Evolutionary conservation across 805 yeast genomes (phyloP).

Genomic region (Ogataea pilisensis): DNA sequence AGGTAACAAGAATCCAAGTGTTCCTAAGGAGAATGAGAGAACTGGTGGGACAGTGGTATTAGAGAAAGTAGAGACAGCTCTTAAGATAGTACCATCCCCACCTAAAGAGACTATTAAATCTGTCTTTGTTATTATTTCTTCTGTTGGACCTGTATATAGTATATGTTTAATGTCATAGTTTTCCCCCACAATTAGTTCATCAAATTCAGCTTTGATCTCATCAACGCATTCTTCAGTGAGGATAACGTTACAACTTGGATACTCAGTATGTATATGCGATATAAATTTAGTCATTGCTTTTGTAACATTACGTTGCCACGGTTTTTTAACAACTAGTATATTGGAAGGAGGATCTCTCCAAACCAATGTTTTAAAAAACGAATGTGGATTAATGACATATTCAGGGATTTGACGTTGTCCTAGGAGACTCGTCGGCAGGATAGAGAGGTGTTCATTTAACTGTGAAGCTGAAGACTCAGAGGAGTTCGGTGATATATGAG

Average conservation of each 20-base stretch:
- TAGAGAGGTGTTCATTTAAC: conserved; percentile 2
- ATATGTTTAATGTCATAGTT: conserved; percentile 22
- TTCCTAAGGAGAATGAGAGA: conserved; percentile 82
- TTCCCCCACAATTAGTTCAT: neutral
- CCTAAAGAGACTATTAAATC: conserved; percentile 85
- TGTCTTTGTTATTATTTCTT: conserved; percentile 58
- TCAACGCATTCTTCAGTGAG: conserved; percentile 70
- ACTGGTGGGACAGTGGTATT: conserved; percentile 81
- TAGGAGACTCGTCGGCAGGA: conserved; percentile 10
- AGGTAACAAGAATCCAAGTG: conserved; percentile 84
- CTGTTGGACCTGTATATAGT: conserved; percentile 54
- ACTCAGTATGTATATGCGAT: conserved; percentile 50
- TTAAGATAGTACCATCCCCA: conserved; percentile 92
- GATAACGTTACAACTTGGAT: conserved; percentile 74
- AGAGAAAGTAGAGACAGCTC: conserved; percentile 77
- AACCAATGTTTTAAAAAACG: conserved; percentile 56
- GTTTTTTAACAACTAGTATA: conserved; percentile 79
- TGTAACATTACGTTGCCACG: conserved; percentile 64
- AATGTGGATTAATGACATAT: conserved; percentile 49
- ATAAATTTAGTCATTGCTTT: conserved; percentile 65
- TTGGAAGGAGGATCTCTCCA: conserved; percentile 78
- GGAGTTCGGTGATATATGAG: neutral
- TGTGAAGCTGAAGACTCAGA: neutral
- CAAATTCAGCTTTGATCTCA: conserved; percentile 36
- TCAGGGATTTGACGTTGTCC: conserved; percentile 40